Percentiles rank a stretch among this genome's conserved stretches.
These are phyloP conservation scores for Penicillium bovifimosum DNA, from an alignment of 495 filamentous ascomycete species.

Conservation along the genomic window DNA sequence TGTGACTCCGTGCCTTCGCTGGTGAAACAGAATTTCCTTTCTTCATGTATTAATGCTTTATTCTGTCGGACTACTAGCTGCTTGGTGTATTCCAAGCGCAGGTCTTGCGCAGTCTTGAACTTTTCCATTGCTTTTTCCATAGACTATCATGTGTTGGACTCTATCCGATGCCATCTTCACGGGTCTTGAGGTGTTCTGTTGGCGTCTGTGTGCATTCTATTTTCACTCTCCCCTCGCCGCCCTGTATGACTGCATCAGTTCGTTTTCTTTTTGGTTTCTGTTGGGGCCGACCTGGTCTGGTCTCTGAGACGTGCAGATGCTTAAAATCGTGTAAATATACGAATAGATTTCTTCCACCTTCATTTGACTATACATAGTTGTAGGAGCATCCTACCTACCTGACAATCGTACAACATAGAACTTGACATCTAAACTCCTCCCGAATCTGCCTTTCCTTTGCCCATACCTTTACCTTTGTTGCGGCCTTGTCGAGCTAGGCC, in stretches of 20 bases:
- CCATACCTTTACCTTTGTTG: too few relatives aligned
- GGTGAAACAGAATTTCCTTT: slow-evolving; percentile 14
- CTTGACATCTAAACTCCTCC: too few relatives aligned
- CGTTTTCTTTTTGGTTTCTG: slow-evolving; percentile 1
- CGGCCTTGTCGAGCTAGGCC: too few relatives aligned
- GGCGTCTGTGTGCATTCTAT: slow-evolving; percentile 29
- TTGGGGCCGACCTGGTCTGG: not conserved
- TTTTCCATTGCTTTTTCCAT: slow-evolving; percentile 9
- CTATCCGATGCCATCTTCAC: slow-evolving; percentile 22
- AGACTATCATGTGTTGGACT: slow-evolving; percentile 20
- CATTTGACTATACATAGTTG: too few relatives aligned
- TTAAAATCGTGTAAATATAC: slow-evolving; percentile 8
- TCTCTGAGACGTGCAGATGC: not conserved
- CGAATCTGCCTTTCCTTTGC: too few relatives aligned
- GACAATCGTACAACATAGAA: too few relatives aligned
- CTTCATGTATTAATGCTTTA: slow-evolving; percentile 31
- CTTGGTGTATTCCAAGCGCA: not conserved
- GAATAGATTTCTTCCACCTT: not conserved
- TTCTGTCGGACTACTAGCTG: slow-evolving; percentile 11
- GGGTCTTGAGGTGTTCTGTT: slow-evolving; percentile 25
- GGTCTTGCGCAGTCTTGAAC: slow-evolving; percentile 3
- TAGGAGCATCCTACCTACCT: too few relatives aligned
- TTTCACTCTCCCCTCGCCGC: slow-evolving; percentile 36
- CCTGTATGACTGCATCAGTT: slow-evolving; percentile 6
- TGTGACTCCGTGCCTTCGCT: slow-evolving; percentile 17